Conservation (phyloP, 441 rosid genomes). For the Erysimum cheiri region DNA sequence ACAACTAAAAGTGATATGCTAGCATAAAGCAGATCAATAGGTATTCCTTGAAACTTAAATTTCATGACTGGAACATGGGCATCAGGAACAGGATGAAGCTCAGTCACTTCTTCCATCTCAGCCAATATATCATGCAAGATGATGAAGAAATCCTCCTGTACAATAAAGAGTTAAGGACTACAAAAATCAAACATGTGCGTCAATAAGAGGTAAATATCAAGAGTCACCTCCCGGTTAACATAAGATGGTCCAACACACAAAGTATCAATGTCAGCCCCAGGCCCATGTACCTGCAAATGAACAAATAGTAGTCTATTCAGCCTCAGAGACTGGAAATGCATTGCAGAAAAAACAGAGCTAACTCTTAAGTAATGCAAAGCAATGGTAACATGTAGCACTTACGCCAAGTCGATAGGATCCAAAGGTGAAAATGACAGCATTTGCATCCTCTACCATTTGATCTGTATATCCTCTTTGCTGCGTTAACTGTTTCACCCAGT, state of each 20-base stretch:
- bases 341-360: conserved; percentile 1
- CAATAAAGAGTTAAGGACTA: conserved; percentile 14
- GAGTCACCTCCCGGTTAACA: conserved; percentile 68
- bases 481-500: conserved; percentile 68
- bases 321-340: conserved; percentile 1
- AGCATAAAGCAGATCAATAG: conserved; percentile 78
- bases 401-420: conserved; percentile 79
- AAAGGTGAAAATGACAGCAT: conserved; percentile 70
- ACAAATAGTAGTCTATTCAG: conserved; percentile 5
- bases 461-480: conserved; percentile 60
- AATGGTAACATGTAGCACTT: conserved; percentile 41
- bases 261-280: conserved; percentile 75
- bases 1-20: conserved; percentile 66
- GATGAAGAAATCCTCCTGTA: conserved; percentile 73
- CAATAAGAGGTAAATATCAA: conserved; percentile 29
- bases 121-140: conserved; percentile 59
- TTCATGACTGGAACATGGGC: conserved; percentile 88
- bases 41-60: conserved; percentile 73
- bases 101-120: conserved; percentile 69
- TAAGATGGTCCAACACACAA: conserved; percentile 80
- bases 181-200: background rate
- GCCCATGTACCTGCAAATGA: conserved; percentile 67
- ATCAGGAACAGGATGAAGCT: conserved; percentile 76
- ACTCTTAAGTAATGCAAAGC: background rate
- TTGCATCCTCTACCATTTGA: conserved; percentile 76